Evolutionary conservation across 2,329 filamentous ascomycete genomes (phyloP).

Genomic region (Colletotrichum orchidophilum): DNA sequence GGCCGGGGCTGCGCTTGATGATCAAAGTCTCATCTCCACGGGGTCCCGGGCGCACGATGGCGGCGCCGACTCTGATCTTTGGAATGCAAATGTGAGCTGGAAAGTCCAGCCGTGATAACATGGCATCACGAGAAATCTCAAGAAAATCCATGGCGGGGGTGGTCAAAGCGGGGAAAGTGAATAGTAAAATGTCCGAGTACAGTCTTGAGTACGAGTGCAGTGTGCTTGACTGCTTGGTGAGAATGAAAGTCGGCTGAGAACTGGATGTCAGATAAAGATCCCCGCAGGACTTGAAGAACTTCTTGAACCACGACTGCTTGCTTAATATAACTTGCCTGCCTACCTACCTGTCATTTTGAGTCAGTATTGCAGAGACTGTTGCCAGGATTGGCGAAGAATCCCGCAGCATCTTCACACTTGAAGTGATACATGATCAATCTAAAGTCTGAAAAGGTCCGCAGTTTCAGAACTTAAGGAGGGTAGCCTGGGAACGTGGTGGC

Average conservation of each 20-base stretch:
- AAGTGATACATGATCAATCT: neutral
- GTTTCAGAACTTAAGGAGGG: neutral
- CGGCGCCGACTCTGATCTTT: neutral
- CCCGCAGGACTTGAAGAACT: neutral
- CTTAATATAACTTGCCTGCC: neutral
- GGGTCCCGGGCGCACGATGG: neutral
- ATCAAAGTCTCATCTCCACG: neutral
- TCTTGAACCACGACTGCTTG: neutral
- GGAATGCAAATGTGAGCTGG: neutral
- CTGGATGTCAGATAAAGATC: neutral
- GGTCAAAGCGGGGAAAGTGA: neutral
- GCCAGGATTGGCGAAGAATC: neutral
- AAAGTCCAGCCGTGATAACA: neutral
- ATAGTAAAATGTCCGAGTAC: neutral
- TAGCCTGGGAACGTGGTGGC: neutral
- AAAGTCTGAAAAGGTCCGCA: neutral
- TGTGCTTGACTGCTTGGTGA: neutral
- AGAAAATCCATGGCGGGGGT: neutral
- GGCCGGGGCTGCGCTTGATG: neutral
- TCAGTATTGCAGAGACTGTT: neutral
- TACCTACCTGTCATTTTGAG: neutral
- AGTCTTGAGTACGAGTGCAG: neutral
- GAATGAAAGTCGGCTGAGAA: neutral
- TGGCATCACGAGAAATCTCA: neutral
- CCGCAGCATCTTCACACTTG: neutral